Evolutionary conservation across 768 basidiomycete species (phyloP).

Genomic region (Mycena filopes): DNA sequence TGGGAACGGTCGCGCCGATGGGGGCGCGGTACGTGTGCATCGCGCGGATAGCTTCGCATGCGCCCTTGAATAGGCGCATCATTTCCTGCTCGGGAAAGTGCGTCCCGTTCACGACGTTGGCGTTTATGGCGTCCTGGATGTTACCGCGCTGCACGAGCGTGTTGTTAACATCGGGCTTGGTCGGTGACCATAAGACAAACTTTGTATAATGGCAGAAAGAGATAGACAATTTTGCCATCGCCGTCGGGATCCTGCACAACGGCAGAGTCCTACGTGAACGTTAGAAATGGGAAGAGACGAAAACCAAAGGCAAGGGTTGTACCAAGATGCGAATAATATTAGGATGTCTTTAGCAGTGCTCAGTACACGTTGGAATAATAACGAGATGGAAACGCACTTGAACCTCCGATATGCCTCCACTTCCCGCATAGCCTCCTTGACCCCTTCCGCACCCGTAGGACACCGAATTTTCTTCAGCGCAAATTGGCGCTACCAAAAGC

Average conservation of each 20-base stretch:
- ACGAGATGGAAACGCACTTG: conserved; percentile 64
- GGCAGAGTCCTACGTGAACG: conserved; percentile 78
- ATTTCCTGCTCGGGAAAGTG: conserved; percentile 91
- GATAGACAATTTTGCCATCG: conserved; percentile 94
- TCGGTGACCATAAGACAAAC: conserved; percentile 55
- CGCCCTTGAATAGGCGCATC: conserved; percentile 90
- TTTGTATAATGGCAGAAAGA: conserved; percentile 95
- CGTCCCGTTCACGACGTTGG: conserved; percentile 82
- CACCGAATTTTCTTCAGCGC: conserved; percentile 98
- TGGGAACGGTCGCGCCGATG: conserved; percentile 47
- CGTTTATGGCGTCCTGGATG: conserved; percentile 93
- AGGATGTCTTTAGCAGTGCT: conserved; percentile 70
- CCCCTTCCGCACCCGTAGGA: conserved; percentile 87
- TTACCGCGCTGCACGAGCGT: conserved; percentile 75
- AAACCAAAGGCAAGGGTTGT: conserved; percentile 30
- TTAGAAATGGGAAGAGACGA: conserved; percentile 19
- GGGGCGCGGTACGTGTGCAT: conserved; percentile 90
- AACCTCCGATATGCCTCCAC: conserved; percentile 95
- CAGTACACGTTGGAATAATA: not conserved
- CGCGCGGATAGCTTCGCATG: conserved; percentile 92
- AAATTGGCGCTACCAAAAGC: conserved; percentile 76
- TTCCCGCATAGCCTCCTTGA: conserved; percentile 90
- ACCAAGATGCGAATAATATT: conserved; percentile 97
- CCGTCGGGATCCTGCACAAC: conserved; percentile 94
- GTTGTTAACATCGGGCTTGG: conserved; percentile 16